Evolutionary conservation across 2,329 filamentous ascomycete species (phyloP).

Genomic region (Chaetomium strumarium): DNA sequence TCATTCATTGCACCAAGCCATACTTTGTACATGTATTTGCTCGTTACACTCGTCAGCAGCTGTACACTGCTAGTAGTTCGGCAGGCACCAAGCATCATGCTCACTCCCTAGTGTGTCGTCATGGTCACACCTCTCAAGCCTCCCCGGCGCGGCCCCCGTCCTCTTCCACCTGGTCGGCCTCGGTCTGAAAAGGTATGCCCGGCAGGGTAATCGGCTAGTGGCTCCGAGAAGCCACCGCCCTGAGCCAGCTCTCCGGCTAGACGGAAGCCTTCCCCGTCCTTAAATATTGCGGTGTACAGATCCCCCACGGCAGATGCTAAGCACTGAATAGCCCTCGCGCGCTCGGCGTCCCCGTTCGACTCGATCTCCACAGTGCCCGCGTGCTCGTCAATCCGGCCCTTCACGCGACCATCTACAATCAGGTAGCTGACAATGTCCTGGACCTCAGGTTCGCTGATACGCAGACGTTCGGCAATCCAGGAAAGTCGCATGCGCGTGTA

Average conservation of each 20-base stretch:
- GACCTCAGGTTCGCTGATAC: conserved; percentile 78
- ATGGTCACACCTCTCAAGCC: conserved; percentile 2
- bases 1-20: too few species aligned
- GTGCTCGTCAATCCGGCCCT: conserved; percentile 85
- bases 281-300: conserved; percentile 67
- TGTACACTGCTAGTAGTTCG: not conserved
- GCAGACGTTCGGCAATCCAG: conserved; percentile 84
- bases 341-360: conserved; percentile 65
- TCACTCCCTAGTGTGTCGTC: not conserved
- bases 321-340: conserved; percentile 64
- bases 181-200: not conserved
- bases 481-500: conserved; percentile 86
- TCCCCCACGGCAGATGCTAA: conserved; percentile 65
- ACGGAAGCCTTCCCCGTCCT: conserved; percentile 67
- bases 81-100: not conserved
- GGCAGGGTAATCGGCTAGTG: conserved; percentile 12
- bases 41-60: conserved; percentile 1
- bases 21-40: too few species aligned
- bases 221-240: conserved; percentile 2
- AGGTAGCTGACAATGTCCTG: conserved; percentile 94
- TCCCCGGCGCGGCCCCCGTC: conserved; percentile 6
- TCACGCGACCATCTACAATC: conserved; percentile 83
- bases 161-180: not conserved
- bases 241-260: conserved; percentile 32
- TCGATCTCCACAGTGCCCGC: conserved; percentile 77